Base-by-base conservation (phyloP, 2,329 filamentous ascomycete genomes). In the Paecilomyces sp. region DNA sequence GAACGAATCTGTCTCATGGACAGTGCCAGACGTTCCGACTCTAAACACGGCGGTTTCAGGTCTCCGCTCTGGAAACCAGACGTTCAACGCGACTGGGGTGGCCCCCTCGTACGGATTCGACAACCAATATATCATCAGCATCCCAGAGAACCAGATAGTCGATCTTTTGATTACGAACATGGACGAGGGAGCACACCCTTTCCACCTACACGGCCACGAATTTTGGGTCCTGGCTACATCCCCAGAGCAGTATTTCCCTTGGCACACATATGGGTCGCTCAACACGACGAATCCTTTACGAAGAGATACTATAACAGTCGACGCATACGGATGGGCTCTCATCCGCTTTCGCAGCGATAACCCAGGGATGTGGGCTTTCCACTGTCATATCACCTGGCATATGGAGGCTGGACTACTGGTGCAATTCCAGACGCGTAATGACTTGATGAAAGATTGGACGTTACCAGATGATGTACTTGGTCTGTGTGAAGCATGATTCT, bases 161-260 rank as follows among this genome's bases (percentile, higher is more conserved):
- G 62, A 65, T 25, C 54, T 65, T 25, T 25, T 65, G 30, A 54
- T 65, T 36, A 59, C 47, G 22, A 65, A 64, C 56, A 59, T 55
- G 13, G 61, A 64, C 36, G 61, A 64, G 9, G 62, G 57, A 22
- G 64, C 69, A 8, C 76, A 78, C 58, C 75, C 75, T 1, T 73
- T 80, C 60, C 77, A 80, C 66, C 68, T 80, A 2, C 78, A 80
- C 68, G 78, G 78, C 9, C 77, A 80, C 64, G 76, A 80, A 61
- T 79, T 79, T 65, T 75, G 67, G 64, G 62, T 80, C 30, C 64
- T 80, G 11, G 67, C 72, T 33, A 54, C 55, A 9, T 60, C 59
- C 15, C 25, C 24, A n/a, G 33, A 55, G 25, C 51, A 58, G 47
- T 58, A 60, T 22, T 58, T 60, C 51, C 54, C 57, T 33, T 60